Evolutionary conservation across 495 filamentous ascomycete genomes (phyloP).

Genomic region (Xylaria cubensis): DNA sequence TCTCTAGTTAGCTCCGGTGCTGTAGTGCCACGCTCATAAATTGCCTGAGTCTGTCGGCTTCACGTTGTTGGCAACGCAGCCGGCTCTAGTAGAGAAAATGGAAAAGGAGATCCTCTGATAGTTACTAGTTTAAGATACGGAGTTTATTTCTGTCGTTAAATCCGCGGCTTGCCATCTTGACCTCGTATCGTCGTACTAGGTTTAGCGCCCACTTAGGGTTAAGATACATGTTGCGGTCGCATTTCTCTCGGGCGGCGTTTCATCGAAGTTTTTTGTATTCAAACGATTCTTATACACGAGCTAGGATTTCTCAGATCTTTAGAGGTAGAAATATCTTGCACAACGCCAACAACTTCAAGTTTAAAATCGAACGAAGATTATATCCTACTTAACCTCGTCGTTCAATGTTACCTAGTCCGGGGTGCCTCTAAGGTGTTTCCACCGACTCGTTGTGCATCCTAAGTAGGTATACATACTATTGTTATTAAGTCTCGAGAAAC

Average conservation of each 20-base stretch:
- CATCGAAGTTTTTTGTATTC: background rate
- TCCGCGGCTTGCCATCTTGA: constrained; percentile 11
- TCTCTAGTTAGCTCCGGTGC: background rate
- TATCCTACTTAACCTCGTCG: background rate
- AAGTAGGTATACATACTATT: no score
- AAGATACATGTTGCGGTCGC: background rate
- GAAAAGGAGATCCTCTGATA: background rate
- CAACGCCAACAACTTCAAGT: background rate
- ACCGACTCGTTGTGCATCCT: no score
- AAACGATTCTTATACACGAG: background rate
- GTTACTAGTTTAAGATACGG: background rate
- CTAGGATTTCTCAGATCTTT: background rate
- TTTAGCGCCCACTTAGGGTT: constrained; percentile 8
- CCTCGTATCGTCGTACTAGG: constrained; percentile 25
- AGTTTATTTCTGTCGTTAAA: background rate
- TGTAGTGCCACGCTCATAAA: background rate
- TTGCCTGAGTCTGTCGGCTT: background rate
- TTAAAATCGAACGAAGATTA: background rate
- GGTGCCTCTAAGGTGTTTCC: no score
- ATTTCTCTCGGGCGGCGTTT: background rate
- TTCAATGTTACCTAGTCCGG: no score
- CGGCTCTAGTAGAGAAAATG: background rate
- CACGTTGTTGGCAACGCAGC: background rate
- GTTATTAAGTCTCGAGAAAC: background rate
- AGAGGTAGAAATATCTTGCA: background rate